These are phyloP conservation scores for Carallia pectinifolia DNA, from an alignment of 345 rosid species.

Conservation along the genomic window DNA sequence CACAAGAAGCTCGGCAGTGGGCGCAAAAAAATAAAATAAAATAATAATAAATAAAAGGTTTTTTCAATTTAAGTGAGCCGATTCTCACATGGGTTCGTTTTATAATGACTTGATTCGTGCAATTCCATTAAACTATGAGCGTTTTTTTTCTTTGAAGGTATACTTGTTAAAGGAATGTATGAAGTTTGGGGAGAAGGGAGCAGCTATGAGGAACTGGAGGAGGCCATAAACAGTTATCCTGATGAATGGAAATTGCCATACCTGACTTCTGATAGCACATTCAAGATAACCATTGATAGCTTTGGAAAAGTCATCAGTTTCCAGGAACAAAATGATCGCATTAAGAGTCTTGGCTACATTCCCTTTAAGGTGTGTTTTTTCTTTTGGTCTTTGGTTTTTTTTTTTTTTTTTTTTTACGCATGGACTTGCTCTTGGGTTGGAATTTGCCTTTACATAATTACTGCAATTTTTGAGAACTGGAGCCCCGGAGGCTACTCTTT, in stretches of 20 bases:
- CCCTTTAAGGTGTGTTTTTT: slow-evolving; percentile 66
- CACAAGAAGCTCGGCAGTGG: too few relatives aligned
- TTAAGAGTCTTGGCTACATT: slow-evolving; percentile 57
- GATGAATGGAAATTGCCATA: slow-evolving; percentile 69
- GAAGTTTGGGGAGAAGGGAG: slow-evolving; percentile 97
- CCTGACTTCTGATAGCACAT: slow-evolving; percentile 53
- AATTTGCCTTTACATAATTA: neutral
- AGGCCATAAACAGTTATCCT: slow-evolving; percentile 60
- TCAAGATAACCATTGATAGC: slow-evolving; percentile 74
- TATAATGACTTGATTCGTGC: too few relatives aligned
- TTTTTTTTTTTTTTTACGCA: too few relatives aligned
- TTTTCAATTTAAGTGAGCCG: too few relatives aligned
- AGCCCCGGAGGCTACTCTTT: too few relatives aligned
- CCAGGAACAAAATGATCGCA: slow-evolving; percentile 75
- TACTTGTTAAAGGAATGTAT: slow-evolving; percentile 90
- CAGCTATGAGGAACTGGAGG: slow-evolving; percentile 66
- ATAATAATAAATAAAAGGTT: too few relatives aligned
- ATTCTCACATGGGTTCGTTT: too few relatives aligned
- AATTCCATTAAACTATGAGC: too few relatives aligned
- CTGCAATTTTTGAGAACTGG: too few relatives aligned
- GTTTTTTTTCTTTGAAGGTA: slow-evolving; percentile 36
- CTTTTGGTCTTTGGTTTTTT: neutral
- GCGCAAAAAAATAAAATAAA: too few relatives aligned
- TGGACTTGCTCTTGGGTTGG: neutral
- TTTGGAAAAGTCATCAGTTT: slow-evolving; percentile 76